Evolutionary conservation across 768 basidiomycete species (phyloP).

Genomic region (Mycena belliarum): DNA sequence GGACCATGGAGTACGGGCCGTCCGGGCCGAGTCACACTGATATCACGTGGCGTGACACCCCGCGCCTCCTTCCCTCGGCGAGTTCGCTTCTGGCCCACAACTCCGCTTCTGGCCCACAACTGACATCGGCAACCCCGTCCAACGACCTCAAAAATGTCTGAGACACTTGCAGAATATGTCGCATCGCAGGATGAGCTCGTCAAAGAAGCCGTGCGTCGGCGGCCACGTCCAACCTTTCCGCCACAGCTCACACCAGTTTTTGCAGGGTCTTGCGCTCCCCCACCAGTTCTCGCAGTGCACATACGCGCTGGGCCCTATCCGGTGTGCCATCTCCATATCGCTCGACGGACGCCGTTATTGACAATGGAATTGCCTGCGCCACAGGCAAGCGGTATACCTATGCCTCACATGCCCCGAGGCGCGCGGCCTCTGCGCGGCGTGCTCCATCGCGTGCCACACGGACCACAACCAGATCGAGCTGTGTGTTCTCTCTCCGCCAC

Average conservation of each 20-base stretch:
- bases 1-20: too few relatives aligned
- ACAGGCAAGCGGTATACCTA: slow-evolving; percentile 82
- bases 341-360: too few relatives aligned
- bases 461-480: slow-evolving; percentile 86
- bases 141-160: background rate
- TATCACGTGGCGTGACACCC: too few relatives aligned
- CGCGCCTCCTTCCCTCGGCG: too few relatives aligned
- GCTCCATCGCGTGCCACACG: slow-evolving; percentile 85
- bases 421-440: slow-evolving; percentile 78
- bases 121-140: too few relatives aligned
- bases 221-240: slow-evolving; percentile 7
- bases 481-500: slow-evolving; percentile 30
- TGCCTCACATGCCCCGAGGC: slow-evolving; percentile 71
- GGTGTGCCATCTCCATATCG: slow-evolving; percentile 34
- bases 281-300: slow-evolving; percentile 70
- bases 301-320: slow-evolving; percentile 55
- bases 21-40: too few relatives aligned
- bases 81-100: too few relatives aligned
- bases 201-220: slow-evolving; percentile 42
- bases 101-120: too few relatives aligned
- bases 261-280: slow-evolving; percentile 50
- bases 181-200: slow-evolving; percentile 51
- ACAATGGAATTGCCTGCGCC: too few relatives aligned
- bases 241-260: slow-evolving; percentile 33
- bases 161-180: slow-evolving; percentile 42